Evolutionary conservation across 78 protist genomes (phyloP), one percentile per base, ranked within the genome.

Genomic region (Speleostelium caveatum): DNA sequence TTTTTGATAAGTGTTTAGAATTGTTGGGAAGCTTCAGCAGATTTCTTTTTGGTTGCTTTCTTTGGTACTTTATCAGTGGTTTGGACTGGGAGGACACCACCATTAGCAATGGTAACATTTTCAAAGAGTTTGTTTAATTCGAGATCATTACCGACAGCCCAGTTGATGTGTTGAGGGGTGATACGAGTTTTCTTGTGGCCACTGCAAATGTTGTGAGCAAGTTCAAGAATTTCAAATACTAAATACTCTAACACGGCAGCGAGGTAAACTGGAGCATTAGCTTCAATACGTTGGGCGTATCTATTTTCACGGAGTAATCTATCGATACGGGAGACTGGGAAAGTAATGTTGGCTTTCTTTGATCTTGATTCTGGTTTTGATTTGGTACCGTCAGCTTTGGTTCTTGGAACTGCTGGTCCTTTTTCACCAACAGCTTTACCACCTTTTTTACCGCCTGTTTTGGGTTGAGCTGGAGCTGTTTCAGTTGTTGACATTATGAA

Each of bases 181-280:
- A 98, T 98, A 86, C 99, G 95, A 17, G 83, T 51, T 93, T 94
- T 96, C 74, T 95, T 94, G 94, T 95, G 74, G 91, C 95, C 97
- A 42, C 96, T 92, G 45, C 99, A 95, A 41, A 97, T 97, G 91
- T 98, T 98, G 69, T 97, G 98, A 12, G 99, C 99, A 32, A 98
- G 86, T 93, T 98, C 99, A 73, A 98, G 94, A 33, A 97, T 94
- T 86, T 98, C 99, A 42, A 98, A 98, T 1, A 97, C 86, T 49
- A 97, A 85, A 95, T 98, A 98, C 93, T 98, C 99, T 30, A 98
- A 74, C 39, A 98, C 99, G 83, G 99, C 99, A 4, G 99, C 98
- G 32, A 98, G 86, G 96, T 98, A 98, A 30, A 98, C 98, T 49
- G 95, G 93, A 32, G 95, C 95, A n/a, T 59, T 88, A 3, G 79